Percentiles rank a stretch among this genome's conserved stretches.
Conservation (phyloP, 1,139 yeast genomes). For the Taphrina betulina region DNA sequence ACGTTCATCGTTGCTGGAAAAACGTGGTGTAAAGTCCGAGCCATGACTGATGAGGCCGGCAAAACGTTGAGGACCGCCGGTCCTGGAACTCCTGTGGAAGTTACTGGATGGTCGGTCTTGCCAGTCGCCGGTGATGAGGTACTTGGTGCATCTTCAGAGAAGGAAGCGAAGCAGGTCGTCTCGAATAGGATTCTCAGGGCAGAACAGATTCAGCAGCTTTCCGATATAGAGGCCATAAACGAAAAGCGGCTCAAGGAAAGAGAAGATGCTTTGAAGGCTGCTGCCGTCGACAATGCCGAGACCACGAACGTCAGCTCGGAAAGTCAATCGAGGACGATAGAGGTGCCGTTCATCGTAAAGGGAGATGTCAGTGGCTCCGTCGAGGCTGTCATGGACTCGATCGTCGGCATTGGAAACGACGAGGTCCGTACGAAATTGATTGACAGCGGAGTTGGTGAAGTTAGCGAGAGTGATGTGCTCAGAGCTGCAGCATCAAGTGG, state of each 20-base stretch:
- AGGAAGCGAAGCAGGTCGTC: slow-evolving; percentile 70
- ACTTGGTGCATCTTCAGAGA: slow-evolving; percentile 71
- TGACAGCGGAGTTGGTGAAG: slow-evolving; percentile 77
- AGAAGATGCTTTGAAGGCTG: slow-evolving; percentile 55
- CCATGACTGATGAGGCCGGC: slow-evolving; percentile 76
- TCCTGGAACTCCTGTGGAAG: slow-evolving; percentile 89
- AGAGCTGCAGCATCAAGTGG: slow-evolving; percentile 68
- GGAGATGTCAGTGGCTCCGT: slow-evolving; percentile 81
- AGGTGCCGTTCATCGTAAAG: slow-evolving; percentile 66
- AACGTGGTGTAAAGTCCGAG: slow-evolving; percentile 80
- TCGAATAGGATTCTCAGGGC: slow-evolving; percentile 59
- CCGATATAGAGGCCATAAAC: slow-evolving; percentile 70
- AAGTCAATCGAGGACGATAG: slow-evolving; percentile 42
- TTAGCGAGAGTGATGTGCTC: slow-evolving; percentile 78
- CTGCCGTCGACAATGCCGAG: slow-evolving; percentile 49
- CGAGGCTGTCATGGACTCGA: slow-evolving; percentile 70
- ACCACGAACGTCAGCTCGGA: slow-evolving; percentile 39
- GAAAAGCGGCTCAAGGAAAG: slow-evolving; percentile 52
- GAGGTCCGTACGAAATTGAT: slow-evolving; percentile 71
- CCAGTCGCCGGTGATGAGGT: slow-evolving; percentile 91
- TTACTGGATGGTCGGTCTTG: slow-evolving; percentile 91
- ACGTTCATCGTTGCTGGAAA: slow-evolving; percentile 75
- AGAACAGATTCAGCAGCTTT: slow-evolving; percentile 60
- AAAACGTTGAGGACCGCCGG: slow-evolving; percentile 63
- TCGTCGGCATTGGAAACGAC: slow-evolving; percentile 77